Evolutionary conservation across 805 yeast species (phyloP).

Genomic region (Wilhelminamyces savonicus): DNA sequence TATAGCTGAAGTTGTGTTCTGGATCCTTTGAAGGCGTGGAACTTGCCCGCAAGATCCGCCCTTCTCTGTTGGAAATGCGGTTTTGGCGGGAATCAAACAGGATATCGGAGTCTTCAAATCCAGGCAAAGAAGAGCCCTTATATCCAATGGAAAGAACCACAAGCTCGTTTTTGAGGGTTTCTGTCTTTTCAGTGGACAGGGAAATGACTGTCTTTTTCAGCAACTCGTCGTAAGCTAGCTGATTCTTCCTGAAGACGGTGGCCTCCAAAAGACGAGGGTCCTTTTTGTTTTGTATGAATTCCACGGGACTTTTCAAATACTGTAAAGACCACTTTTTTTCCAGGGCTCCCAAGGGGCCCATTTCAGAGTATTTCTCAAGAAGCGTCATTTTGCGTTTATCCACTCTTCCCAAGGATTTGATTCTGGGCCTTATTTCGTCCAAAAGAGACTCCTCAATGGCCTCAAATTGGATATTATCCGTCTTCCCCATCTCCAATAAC

Average conservation of each 20-base stretch:
- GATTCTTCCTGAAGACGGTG: conserved; percentile 45
- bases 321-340: conserved; percentile 56
- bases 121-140: conserved; percentile 58
- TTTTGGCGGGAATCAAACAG: conserved; percentile 18
- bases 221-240: conserved; percentile 27
- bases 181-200: conserved; percentile 27
- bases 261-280: conserved; percentile 35
- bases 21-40: conserved; percentile 7
- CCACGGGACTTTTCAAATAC: conserved; percentile 62
- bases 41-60: conserved; percentile 23
- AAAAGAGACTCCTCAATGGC: conserved; percentile 30
- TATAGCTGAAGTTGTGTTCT: conserved; percentile 15
- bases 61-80: conserved; percentile 26
- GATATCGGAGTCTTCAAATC: conserved; percentile 39
- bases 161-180: conserved; percentile 46
- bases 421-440: conserved; percentile 15
- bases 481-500: conserved; percentile 51
- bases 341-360: neutral
- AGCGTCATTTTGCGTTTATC: conserved; percentile 63
- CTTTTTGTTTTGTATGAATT: conserved; percentile 34
- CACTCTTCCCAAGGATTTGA: conserved; percentile 38
- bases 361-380: conserved; percentile 41
- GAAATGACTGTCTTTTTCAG: conserved; percentile 17
- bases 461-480: conserved; percentile 40
- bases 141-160: conserved; percentile 83